phyloP scores from a whole-genome alignment of 2,329 filamentous ascomycete genomes.

The Aspergillus chevalieri region DNA sequence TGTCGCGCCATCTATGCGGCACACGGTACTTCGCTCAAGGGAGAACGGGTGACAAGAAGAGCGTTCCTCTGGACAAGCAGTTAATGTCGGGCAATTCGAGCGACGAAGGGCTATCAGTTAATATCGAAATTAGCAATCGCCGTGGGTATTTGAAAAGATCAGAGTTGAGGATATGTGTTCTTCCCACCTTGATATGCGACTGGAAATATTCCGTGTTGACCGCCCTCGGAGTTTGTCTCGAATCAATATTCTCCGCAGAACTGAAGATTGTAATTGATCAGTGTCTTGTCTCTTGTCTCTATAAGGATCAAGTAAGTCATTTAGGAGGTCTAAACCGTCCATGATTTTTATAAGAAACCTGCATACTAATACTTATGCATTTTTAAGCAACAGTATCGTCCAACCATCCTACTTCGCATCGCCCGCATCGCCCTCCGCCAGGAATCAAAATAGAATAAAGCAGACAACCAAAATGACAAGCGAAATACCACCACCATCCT shows the following conservation, averaged over 20 bases:
- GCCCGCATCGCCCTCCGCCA: background rate
- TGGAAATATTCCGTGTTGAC: too few relatives aligned
- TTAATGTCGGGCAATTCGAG: too few relatives aligned
- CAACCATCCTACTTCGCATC: background rate
- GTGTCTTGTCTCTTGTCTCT: too few relatives aligned
- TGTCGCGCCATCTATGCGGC: slow-evolving; percentile 57
- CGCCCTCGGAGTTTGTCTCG: too few relatives aligned
- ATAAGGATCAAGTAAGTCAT: too few relatives aligned
- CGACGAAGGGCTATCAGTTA: too few relatives aligned
- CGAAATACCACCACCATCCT: slow-evolving; percentile 3
- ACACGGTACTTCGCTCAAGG: background rate
- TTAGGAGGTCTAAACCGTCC: too few relatives aligned
- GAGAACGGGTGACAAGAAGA: slow-evolving; percentile 20
- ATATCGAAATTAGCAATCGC: background rate
- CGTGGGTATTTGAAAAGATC: background rate
- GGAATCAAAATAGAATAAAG: background rate
- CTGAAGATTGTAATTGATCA: too few relatives aligned
- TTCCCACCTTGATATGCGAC: background rate
- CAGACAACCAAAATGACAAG: slow-evolving; percentile 11
- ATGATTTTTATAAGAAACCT: too few relatives aligned
- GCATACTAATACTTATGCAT: too few relatives aligned
- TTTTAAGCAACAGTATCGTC: background rate
- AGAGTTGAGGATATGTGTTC: background rate
- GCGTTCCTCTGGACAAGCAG: background rate
- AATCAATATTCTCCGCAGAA: too few relatives aligned